A percentile compares a stretch with the other conserved stretches of the same genome.
Conservation (phyloP, 208 protist species). For the Wallacemonas sp. region DNA sequence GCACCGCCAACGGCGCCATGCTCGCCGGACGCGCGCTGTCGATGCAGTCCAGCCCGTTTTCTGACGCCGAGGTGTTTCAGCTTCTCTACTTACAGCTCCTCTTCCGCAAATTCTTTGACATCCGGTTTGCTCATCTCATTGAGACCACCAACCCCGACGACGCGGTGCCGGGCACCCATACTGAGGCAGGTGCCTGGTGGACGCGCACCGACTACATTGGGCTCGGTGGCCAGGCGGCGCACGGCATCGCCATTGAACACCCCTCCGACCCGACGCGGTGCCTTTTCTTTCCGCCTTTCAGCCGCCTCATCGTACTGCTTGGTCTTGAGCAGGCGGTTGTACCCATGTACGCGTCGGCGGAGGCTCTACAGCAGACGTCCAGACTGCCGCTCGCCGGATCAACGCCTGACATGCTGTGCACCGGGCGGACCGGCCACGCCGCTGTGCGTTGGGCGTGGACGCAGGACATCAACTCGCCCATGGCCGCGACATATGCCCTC, state of each 20-base stretch:
- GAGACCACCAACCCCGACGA: constrained; percentile 21
- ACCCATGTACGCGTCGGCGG: constrained; percentile 44
- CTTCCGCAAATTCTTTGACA: constrained; percentile 73
- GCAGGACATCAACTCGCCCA: constrained; percentile 35
- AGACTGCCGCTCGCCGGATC: constrained; percentile 53
- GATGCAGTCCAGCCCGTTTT: constrained; percentile 59
- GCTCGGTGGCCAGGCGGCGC: constrained; percentile 21
- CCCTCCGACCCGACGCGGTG: constrained; percentile 29
- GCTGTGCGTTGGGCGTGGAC: constrained; percentile 52
- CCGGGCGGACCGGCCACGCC: constrained; percentile 30
- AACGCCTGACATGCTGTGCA: constrained; percentile 33
- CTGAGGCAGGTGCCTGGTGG: neutral
- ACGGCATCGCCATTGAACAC: constrained; percentile 60
- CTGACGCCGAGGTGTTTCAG: constrained; percentile 85
- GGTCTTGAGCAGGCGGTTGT: constrained; percentile 61
- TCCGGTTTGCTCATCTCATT: constrained; percentile 45
- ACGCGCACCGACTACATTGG: constrained; percentile 54
- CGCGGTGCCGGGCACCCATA: neutral
- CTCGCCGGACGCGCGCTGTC: constrained; percentile 12
- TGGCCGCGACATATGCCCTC: constrained; percentile 33
- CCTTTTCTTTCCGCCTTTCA: constrained; percentile 63
- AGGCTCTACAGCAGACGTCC: constrained; percentile 29
- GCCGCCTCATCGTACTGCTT: constrained; percentile 45
- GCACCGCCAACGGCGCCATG: constrained; percentile 8
- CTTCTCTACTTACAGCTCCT: constrained; percentile 82